Evolutionary conservation across 148 eudicot species (phyloP), one percentile per base, ranked within the genome.

Genomic region (Rhododendron ovatum): DNA sequence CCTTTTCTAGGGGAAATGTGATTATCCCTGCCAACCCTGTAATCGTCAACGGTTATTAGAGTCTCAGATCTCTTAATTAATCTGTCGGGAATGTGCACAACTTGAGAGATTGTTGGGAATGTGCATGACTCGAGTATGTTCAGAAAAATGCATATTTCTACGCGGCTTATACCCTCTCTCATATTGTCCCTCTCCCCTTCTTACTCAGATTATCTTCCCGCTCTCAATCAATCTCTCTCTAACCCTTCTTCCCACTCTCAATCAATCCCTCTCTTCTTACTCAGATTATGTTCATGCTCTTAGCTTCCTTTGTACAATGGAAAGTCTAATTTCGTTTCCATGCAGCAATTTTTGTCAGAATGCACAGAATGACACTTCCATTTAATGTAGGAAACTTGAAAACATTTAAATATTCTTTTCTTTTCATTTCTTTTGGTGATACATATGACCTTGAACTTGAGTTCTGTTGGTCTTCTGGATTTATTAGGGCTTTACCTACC

Each of bases 401-500:
- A 80, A 75, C 14, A 37, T 53, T 33, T 74, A 30, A 11, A 33
- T 33, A 11, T 30, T 83, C 11, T 83, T 48, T 11, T 35, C 7
- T 75, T 55, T 33, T 37, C 14, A 14, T 48, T 67, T 78, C 57
- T 0, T 47, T 26, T 45, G 26, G 30, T 28, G 35, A 12, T 80
- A 30, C 37, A 39, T 75, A 73, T 76, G 87, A 77, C 48, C 78
- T 59, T 75, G 69, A 65, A 69, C 59, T 15, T 65, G 28, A 7
- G 3, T 37, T 48, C 20, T 59, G 39, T 71, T 57, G 43, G 33
- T 53, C 45, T 63, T 75, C 28, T 69, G 83, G 22, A 43, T 88
- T 45, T 28, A 28, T 80, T 84, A 97, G 99, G 99, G 99, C 83
- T 97, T 97, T 88, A 97, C 98, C 57, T 90, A 95, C 89, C 98